Evolutionary conservation across 441 rosid species (phyloP).

Genomic region (Gossypium davidsonii): DNA sequence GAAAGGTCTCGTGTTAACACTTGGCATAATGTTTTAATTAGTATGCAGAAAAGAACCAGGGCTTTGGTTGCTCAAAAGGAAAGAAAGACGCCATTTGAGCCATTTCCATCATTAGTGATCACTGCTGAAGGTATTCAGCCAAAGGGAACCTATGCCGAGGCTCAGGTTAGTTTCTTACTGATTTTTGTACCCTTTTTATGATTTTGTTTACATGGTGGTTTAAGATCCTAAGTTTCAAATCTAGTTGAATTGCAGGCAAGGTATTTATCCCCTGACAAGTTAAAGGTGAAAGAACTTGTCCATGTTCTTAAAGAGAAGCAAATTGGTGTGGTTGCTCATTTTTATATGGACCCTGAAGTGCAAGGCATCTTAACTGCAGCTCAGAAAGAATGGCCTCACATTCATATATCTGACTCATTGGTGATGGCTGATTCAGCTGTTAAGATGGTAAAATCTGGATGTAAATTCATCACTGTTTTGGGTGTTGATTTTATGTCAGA

Average conservation of each 20-base stretch:
- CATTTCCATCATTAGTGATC: conserved; percentile 71
- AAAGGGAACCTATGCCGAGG: conserved; percentile 83
- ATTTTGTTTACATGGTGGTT: background rate
- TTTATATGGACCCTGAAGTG: conserved; percentile 98
- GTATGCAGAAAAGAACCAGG: conserved; percentile 91
- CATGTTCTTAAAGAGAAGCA: conserved; percentile 67
- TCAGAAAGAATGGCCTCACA: conserved; percentile 85
- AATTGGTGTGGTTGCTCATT: conserved; percentile 88
- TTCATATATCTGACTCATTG: conserved; percentile 84
- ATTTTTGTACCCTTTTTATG: background rate
- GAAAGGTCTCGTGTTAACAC: conserved; percentile 81
- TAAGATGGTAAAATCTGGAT: conserved; percentile 86
- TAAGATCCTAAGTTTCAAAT: conserved; percentile 20
- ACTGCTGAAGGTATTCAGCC: conserved; percentile 56
- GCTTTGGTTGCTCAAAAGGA: conserved; percentile 49
- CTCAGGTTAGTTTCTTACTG: conserved; percentile 54
- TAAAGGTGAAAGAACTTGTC: conserved; percentile 61
- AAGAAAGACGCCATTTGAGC: conserved; percentile 53
- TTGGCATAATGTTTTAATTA: conserved; percentile 81
- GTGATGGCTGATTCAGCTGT: conserved; percentile 97
- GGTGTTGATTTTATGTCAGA: conserved; percentile 99
- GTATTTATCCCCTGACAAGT: conserved; percentile 68
- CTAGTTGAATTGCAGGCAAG: conserved; percentile 54
- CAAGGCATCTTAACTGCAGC: conserved; percentile 96
- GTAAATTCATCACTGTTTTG: conserved; percentile 73